A percentile compares a stretch with the other conserved stretches of the same genome.
These are phyloP conservation scores for Coprinopsis marcescibilis DNA, from an alignment of 768 basidiomycete species.

Conservation along the genomic window DNA sequence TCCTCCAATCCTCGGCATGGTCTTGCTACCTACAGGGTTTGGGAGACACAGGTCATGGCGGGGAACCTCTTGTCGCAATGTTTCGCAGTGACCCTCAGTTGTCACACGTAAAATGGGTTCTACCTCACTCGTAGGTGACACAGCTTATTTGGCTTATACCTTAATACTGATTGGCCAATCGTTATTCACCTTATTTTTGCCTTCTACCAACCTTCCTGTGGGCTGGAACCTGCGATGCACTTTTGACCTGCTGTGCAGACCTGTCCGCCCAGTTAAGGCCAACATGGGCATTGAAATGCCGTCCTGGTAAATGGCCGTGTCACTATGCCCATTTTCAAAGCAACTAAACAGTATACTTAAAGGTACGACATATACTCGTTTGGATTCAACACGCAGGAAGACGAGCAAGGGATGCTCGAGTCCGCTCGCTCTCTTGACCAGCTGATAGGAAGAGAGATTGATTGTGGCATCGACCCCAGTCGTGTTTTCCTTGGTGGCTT, in stretches of 20 bases:
- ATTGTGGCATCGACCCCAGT: conserved; percentile 57
- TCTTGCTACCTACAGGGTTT: conserved; percentile 46
- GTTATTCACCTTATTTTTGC: not conserved
- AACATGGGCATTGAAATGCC: conserved; percentile 73
- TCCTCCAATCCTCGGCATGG: conserved; percentile 4
- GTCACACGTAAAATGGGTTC: conserved; percentile 81
- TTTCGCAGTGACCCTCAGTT: conserved; percentile 50
- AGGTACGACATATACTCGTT: conserved; percentile 80
- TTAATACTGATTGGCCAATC: conserved; percentile 1
- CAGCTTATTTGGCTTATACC: conserved; percentile 2
- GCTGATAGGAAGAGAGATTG: conserved; percentile 71
- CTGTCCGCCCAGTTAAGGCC: conserved; percentile 58
- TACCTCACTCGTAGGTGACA: conserved; percentile 70
- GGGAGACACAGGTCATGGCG: conserved; percentile 70
- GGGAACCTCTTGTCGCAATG: conserved; percentile 70
- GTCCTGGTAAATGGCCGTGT: conserved; percentile 48
- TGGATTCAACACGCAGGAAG: conserved; percentile 57
- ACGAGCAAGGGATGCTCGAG: conserved; percentile 69
- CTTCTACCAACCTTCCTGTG: conserved; percentile 4
- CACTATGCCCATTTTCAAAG: conserved; percentile 1
- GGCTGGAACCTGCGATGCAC: conserved; percentile 5
- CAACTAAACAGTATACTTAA: conserved; percentile 7
- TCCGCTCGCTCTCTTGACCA: conserved; percentile 56
- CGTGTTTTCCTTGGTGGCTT: conserved; percentile 87
- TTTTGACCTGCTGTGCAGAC: conserved; percentile 28